Conservation (phyloP, 352 stramenopile genomes). For the Globisporangium irregulare region DNA sequence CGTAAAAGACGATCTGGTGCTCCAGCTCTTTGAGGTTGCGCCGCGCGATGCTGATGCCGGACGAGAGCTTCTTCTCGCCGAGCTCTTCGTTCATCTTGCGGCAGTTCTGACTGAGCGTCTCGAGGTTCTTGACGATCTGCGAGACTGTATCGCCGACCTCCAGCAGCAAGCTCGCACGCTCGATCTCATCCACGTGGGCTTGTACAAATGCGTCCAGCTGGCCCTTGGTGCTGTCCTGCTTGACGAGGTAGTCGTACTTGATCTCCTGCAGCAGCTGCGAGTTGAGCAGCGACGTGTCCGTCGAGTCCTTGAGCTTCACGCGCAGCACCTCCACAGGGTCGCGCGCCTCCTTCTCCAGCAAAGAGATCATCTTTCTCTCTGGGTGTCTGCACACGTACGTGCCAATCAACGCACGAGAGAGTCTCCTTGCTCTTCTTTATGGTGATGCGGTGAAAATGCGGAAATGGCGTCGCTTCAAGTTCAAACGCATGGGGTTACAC, state of each 20-base stretch:
- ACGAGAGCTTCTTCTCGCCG: conserved; percentile 77
- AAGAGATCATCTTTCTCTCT: conserved; percentile 51
- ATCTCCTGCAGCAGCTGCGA: conserved; percentile 84
- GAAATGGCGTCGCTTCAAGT: not conserved
- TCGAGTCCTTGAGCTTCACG: conserved; percentile 81
- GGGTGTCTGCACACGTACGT: not conserved
- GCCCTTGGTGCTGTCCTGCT: conserved; percentile 72
- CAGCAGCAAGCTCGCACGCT: conserved; percentile 69
- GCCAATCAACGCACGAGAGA: not conserved
- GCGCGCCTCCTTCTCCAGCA: conserved; percentile 80
- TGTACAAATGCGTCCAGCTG: conserved; percentile 73
- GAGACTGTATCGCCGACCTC: conserved; percentile 63
- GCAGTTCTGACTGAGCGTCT: conserved; percentile 55
- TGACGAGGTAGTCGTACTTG: conserved; percentile 73
- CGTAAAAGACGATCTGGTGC: conserved; percentile 79
- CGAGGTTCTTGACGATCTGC: conserved; percentile 61
- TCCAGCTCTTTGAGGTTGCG: conserved; percentile 82
- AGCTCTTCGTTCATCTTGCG: conserved; percentile 82
- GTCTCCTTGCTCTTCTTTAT: not conserved
- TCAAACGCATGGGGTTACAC: not conserved
- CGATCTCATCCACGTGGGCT: conserved; percentile 81
- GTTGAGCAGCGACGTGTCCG: conserved; percentile 78
- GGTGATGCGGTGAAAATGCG: not conserved
- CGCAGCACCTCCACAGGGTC: conserved; percentile 81
- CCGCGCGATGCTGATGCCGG: conserved; percentile 72